Base-by-base conservation (phyloP, 352 stramenopile species). In the Elongisporangium senticosum region DNA sequence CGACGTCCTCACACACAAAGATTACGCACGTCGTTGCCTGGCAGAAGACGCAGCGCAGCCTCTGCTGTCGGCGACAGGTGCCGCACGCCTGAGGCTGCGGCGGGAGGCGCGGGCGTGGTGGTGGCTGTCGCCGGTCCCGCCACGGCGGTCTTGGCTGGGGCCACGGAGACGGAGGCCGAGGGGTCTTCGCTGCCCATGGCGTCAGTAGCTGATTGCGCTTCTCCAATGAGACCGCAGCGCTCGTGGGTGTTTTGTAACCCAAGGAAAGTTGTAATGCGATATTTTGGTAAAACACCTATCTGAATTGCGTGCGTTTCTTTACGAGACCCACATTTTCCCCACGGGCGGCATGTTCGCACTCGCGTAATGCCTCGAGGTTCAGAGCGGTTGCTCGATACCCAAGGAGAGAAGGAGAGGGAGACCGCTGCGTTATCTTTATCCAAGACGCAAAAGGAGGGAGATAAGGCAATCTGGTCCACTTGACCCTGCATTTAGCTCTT, bases 21-120 rank as follows among this genome's bases (percentile, higher is more conserved):
- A 40, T 15, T 40, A 69, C 77, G 69, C 73, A 91, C 82, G 56
- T 92, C 83, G 58, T 92, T 92, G 59, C 83, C 83, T 0, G 82
- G 82, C 17, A 91, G 65, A 15, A 88, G 61, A 48, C 82, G 79
- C 48, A 91, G 79, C 49, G 68, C 72, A 26, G 79, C 67, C 56
- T 91, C 82, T 7, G 56, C 68, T 5, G 74, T 55, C 1, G 70
- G 69, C 20, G 79, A 86, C 23, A 91, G 64, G 37, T 78, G 79
- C 59, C 33, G 33, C 33, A 43, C 33, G 13, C 33, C 33, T 1
- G 33, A 43, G 33, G 33, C 33, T 10, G 33, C 33, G 13, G 13
- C 33, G 23, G 23, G 23, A 1, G 33, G 33, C 13, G 33, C 33
- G 17, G 33, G 33, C 11, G 33, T 43, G 33, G 33, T 43, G 33